Evolutionary conservation across 2,329 filamentous ascomycete genomes (phyloP).

Genomic region (Botrytis cinerea): DNA sequence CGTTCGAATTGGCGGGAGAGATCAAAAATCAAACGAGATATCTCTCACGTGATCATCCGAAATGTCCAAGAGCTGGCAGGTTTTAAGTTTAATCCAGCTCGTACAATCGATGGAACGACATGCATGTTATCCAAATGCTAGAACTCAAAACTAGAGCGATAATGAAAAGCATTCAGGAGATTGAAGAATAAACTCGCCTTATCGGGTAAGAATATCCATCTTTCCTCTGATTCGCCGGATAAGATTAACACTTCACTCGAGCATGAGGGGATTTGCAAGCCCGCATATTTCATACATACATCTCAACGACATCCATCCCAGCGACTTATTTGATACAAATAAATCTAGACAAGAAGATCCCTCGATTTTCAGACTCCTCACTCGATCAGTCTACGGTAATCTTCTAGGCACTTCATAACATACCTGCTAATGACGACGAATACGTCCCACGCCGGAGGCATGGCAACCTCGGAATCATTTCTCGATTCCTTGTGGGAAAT

Average conservation of each 20-base stretch:
- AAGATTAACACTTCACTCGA: background rate
- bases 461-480: background rate
- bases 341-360: background rate
- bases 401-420: background rate
- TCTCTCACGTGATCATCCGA: background rate
- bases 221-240: conserved; percentile 11
- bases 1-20: background rate
- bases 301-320: background rate
- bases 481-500: background rate
- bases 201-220: conserved; percentile 1
- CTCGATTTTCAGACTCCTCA: background rate
- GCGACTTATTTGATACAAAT: background rate
- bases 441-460: background rate
- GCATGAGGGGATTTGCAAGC: background rate
- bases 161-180: background rate
- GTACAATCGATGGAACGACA: background rate
- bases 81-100: background rate
- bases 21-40: background rate
- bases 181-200: background rate
- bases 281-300: background rate
- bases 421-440: background rate
- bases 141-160: background rate
- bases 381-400: background rate
- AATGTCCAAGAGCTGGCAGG: background rate
- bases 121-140: background rate